These are phyloP conservation scores for Sporothrix brasiliensis DNA, from an alignment of 2,329 filamentous ascomycete species.

Conservation along the genomic window DNA sequence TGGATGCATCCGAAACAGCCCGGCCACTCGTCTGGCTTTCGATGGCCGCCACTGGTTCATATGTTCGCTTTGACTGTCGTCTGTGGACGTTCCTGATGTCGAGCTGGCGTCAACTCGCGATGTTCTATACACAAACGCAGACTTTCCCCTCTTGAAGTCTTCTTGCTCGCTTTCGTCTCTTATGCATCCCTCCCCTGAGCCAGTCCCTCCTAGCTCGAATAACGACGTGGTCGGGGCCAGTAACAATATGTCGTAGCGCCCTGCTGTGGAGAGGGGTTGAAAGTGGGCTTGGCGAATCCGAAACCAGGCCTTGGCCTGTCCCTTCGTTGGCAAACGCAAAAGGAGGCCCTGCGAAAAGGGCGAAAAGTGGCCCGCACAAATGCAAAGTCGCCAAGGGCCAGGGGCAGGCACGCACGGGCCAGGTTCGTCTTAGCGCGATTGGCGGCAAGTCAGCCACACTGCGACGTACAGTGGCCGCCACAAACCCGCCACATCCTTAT, in stretches of 20 bases:
- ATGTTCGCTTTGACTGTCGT: neutral
- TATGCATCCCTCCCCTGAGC: neutral
- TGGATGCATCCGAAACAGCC: neutral
- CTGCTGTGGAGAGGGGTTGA: conserved; percentile 9
- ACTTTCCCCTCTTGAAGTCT: neutral
- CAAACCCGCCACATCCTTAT: conserved; percentile 19
- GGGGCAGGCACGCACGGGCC: conserved; percentile 21
- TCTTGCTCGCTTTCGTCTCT: neutral
- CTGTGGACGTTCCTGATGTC: neutral
- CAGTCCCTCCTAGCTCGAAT: conserved; percentile 10
- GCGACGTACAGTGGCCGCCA: conserved; percentile 1
- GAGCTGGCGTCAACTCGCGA: neutral
- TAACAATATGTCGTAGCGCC: neutral
- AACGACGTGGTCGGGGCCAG: neutral
- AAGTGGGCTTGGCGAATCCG: conserved; percentile 30
- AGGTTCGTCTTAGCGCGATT: neutral
- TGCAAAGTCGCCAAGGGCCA: neutral
- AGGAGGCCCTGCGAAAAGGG: conserved; percentile 6
- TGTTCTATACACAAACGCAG: neutral
- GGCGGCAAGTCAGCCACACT: neutral
- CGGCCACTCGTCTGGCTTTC: neutral
- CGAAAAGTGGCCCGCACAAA: conserved; percentile 16
- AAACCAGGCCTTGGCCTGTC: conserved; percentile 22
- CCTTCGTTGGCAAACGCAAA: neutral
- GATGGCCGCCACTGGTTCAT: neutral